These are phyloP conservation scores for Cladosporium colombiae DNA, from an alignment of 2,329 filamentous ascomycete species.

Conservation along the genomic window DNA sequence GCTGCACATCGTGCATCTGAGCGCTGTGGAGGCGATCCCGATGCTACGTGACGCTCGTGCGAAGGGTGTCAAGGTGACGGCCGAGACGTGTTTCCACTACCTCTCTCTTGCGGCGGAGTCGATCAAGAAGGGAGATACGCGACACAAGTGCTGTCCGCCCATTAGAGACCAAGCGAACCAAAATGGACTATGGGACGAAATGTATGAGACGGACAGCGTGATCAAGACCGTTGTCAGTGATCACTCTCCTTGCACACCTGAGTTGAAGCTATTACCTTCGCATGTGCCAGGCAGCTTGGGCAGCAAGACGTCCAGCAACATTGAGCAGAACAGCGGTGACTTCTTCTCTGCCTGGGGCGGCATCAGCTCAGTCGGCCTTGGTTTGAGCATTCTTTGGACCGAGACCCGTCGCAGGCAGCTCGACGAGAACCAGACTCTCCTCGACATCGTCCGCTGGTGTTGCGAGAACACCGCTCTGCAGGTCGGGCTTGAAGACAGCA, in stretches of 20 bases:
- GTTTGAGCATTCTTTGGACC: slow-evolving; percentile 86
- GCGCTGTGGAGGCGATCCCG: slow-evolving; percentile 83
- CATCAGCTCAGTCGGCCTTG: slow-evolving; percentile 90
- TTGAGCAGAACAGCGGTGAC: slow-evolving; percentile 63
- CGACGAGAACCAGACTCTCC: slow-evolving; percentile 56
- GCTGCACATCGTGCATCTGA: slow-evolving; percentile 91
- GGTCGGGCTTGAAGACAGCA: slow-evolving; percentile 77
- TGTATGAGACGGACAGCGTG: slow-evolving; percentile 65
- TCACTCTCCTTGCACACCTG: slow-evolving; percentile 93
- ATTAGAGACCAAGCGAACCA: slow-evolving; percentile 82
- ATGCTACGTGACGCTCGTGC: slow-evolving; percentile 72
- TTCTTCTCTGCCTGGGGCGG: slow-evolving; percentile 98
- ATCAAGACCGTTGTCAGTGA: slow-evolving; percentile 92
- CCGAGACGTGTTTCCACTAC: slow-evolving; percentile 96
- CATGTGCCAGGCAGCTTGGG: slow-evolving; percentile 56
- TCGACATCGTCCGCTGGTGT: slow-evolving; percentile 84
- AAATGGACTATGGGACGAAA: slow-evolving; percentile 81
- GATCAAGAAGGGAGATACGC: slow-evolving; percentile 79
- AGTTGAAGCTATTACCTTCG: slow-evolving; percentile 82
- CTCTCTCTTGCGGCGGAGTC: slow-evolving; percentile 80
- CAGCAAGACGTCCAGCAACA: slow-evolving; percentile 36
- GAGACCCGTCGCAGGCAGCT: slow-evolving; percentile 64
- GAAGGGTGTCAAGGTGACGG: slow-evolving; percentile 79
- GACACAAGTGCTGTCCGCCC: slow-evolving; percentile 93
- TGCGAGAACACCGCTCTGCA: slow-evolving; percentile 83